These are phyloP conservation scores for Fusarium siculi DNA, from an alignment of 2,329 filamentous ascomycete species.

Conservation along the genomic window DNA sequence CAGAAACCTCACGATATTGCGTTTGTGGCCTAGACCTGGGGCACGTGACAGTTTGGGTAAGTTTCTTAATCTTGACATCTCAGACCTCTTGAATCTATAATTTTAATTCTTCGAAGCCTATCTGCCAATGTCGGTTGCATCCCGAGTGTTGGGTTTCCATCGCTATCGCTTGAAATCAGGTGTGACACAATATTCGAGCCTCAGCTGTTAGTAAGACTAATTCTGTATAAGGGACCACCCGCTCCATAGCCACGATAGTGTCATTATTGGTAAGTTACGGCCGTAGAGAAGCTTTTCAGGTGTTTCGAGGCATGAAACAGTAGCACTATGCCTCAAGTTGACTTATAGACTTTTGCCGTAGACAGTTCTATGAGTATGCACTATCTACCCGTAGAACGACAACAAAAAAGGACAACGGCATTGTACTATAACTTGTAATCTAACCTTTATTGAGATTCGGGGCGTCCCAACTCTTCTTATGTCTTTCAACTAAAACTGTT, in stretches of 20 bases:
- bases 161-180: background rate
- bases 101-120: background rate
- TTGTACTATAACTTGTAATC: background rate
- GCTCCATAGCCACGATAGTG: background rate
- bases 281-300: no score
- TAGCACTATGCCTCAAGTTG: background rate
- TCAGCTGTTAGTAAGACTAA: background rate
- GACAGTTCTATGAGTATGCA: background rate
- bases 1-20: slow-evolving; percentile 14
- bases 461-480: background rate
- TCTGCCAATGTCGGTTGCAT: background rate
- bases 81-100: background rate
- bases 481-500: background rate
- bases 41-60: slow-evolving; percentile 21
- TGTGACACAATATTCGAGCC: background rate
- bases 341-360: background rate
- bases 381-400: background rate
- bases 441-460: background rate
- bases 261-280: no score
- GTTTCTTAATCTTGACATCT: background rate
- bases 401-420: background rate
- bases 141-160: background rate
- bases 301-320: background rate
- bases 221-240: background rate
- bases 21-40: slow-evolving; percentile 10